These are phyloP conservation scores for Pleurostoma richardsiae DNA, from an alignment of 2,329 filamentous ascomycete genomes.

Conservation along the genomic window DNA sequence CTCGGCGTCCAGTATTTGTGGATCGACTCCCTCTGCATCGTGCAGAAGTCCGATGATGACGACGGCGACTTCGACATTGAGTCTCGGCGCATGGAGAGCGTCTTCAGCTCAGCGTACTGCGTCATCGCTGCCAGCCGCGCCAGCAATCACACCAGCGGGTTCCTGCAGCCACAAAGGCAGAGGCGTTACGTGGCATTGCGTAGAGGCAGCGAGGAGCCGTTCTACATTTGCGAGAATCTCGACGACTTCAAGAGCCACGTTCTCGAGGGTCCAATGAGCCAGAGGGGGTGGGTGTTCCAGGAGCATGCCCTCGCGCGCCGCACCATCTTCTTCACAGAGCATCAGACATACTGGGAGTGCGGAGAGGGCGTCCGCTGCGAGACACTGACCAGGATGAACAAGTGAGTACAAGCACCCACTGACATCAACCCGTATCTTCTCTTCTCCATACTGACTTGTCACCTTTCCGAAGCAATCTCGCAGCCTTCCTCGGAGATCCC, in stretches of 20 bases:
- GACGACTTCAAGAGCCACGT: conserved; percentile 29
- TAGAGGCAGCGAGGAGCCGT: neutral
- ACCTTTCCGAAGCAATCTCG: neutral
- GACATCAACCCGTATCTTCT: neutral
- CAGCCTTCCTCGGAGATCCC: conserved; percentile 18
- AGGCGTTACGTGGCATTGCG: conserved; percentile 3
- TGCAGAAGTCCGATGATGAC: conserved; percentile 7
- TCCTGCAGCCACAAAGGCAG: conserved; percentile 10
- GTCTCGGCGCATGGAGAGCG: conserved; percentile 17
- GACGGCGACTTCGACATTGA: conserved; percentile 14
- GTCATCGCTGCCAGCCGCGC: conserved; percentile 16
- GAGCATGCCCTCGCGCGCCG: conserved; percentile 29
- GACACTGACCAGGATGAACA: conserved; percentile 22
- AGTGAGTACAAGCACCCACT: conserved; percentile 18
- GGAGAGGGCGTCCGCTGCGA: conserved; percentile 26
- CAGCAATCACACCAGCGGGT: conserved; percentile 9
- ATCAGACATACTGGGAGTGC: conserved; percentile 33
- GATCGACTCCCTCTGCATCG: conserved; percentile 19
- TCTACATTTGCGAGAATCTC: conserved; percentile 20
- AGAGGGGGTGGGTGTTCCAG: conserved; percentile 32
- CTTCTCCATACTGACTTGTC: neutral
- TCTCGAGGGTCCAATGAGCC: conserved; percentile 19
- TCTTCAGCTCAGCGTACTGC: conserved; percentile 19
- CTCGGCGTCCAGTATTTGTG: conserved; percentile 11
- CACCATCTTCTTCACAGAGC: conserved; percentile 27